These are phyloP conservation scores for Brassica cretica DNA, from an alignment of 345 rosid genomes.

Conservation along the genomic window DNA sequence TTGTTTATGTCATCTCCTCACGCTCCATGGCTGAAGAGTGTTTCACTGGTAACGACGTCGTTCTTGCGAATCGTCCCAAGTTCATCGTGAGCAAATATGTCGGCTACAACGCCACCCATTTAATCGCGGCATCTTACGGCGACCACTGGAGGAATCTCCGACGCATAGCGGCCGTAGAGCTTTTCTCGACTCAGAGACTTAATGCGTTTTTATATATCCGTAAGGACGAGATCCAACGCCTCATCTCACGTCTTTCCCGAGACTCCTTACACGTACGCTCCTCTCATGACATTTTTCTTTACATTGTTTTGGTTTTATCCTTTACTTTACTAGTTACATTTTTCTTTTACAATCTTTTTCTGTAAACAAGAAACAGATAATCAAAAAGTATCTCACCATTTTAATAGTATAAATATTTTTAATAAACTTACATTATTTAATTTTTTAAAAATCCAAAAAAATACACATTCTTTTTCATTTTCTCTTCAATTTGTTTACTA, in stretches of 20 bases:
- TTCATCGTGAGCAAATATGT: conserved; percentile 34
- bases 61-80: conserved; percentile 49
- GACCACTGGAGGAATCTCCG: conserved; percentile 66
- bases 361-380: too few relatives aligned
- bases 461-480: too few relatives aligned
- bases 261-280: conserved; percentile 27
- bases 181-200: conserved; percentile 45
- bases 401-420: too few relatives aligned
- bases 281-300: neutral
- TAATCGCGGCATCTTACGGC: conserved; percentile 43
- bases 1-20: conserved; percentile 45
- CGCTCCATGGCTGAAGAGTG: conserved; percentile 45
- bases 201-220: conserved; percentile 31
- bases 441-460: too few relatives aligned
- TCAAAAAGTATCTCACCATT: too few relatives aligned
- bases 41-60: conserved; percentile 49
- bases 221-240: conserved; percentile 43
- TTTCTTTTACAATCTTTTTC: neutral
- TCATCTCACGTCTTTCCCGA: conserved; percentile 20
- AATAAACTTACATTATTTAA: too few relatives aligned
- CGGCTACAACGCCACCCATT: conserved; percentile 44
- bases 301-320: neutral
- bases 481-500: neutral
- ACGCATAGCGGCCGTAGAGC: conserved; percentile 44
- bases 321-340: neutral